These are phyloP conservation scores for Flaveria sonorensis DNA, from an alignment of 129 eudicot species.

Conservation along the genomic window DNA sequence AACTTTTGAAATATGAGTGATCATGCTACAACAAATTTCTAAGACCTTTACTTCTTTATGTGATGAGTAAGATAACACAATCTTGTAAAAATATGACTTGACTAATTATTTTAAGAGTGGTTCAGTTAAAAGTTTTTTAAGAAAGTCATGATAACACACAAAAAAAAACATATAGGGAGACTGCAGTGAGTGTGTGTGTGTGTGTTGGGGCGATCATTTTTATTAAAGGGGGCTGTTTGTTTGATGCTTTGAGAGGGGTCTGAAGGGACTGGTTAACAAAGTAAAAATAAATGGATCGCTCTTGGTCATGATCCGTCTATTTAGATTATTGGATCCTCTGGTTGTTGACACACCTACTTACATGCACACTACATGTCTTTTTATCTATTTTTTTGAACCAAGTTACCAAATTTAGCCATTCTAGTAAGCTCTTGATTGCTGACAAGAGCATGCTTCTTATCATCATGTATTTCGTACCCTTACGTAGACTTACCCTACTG, in stretches of 20 bases:
- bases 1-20: not conserved
- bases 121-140: not conserved
- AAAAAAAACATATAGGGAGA: not conserved
- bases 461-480: not conserved
- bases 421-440: not conserved
- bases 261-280: not conserved
- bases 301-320: not conserved
- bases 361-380: not conserved
- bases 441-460: conserved; percentile 3
- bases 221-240: not conserved
- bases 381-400: not conserved
- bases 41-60: not conserved
- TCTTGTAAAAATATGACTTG: too few relatives aligned
- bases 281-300: not conserved
- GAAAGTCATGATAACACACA: not conserved
- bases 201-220: not conserved
- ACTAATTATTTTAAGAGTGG: too few relatives aligned
- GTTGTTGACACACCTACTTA: not conserved
- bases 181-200: not conserved
- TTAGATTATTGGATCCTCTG: not conserved
- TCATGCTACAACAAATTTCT: not conserved
- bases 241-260: not conserved
- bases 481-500: not conserved
- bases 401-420: not conserved
- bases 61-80: not conserved